Base-by-base conservation (phyloP, 176 grass and related monocot species). In the Oryza glumipatula region DNA sequence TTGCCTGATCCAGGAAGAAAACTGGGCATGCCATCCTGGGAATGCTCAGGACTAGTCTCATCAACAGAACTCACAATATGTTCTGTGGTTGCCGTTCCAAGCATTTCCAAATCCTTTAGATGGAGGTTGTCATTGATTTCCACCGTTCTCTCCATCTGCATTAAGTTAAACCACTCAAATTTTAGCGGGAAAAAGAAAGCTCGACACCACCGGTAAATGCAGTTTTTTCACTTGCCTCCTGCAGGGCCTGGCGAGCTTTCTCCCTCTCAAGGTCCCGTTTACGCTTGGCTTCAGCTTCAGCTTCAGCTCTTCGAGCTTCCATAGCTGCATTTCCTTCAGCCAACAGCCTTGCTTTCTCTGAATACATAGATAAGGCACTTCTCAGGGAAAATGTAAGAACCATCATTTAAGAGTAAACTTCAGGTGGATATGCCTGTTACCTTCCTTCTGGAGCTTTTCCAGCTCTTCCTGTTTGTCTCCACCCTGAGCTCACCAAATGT, bases 301-400 rank as follows among this genome's bases (percentile, higher is more conserved):
- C 93, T 88, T 94, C 93, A 30, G 91, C 91, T 88, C 90, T 94
- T 33, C 88, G 86, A 85, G 96, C 91, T 74, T 98, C 96, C 91
- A 95, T 92, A 77, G 88, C 96, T 39, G 89, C 93, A 84, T 94
- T 98, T 56, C 93, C 96, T 91, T 98, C 96, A 45, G 93, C 91
- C 78, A 95, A 90, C 67, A 98, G 69, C 19, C 91, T 74, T 39
- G 89, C 93, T 87, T 90, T 98, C 72, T 94, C 96, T 98, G 88
- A 85, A 82, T 74, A 71, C 65, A 82, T 6, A 51, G 22, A 26
- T 2, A 87, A 30, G 1, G 64, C 12, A 73, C 6, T 21, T 49
- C 10, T 71, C 26, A 80, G 83, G 22, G 26, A 21, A 46, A 17
- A 28, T 14, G 74, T 6, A 38, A 66, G 60, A 41, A 26, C 5